phyloP scores from a whole-genome alignment of 768 basidiomycete genomes.

The Termitomyces sp. region DNA sequence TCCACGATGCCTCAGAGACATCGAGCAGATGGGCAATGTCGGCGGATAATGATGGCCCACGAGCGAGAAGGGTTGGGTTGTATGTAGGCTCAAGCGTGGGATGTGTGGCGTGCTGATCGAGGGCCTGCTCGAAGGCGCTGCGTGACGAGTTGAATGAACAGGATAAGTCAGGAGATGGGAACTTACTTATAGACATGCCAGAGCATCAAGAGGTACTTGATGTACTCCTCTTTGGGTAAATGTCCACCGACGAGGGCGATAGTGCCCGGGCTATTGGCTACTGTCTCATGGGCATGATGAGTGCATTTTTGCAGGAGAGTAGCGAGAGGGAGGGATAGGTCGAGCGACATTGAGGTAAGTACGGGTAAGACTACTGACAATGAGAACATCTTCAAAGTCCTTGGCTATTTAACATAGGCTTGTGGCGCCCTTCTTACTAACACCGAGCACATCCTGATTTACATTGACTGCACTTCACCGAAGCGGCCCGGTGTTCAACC shows the following conservation, averaged over 20 bases:
- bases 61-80: conserved; percentile 63
- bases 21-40: conserved; percentile 65
- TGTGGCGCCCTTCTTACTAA: too few species aligned
- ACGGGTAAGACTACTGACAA: too few species aligned
- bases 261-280: conserved; percentile 55
- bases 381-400: too few species aligned
- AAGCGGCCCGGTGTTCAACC: too few species aligned
- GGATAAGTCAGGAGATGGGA: not conserved
- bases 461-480: too few species aligned
- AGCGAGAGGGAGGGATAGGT: conserved; percentile 39
- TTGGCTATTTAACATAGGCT: too few species aligned
- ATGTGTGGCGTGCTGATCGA: conserved; percentile 58
- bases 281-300: conserved; percentile 50
- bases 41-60: conserved; percentile 51
- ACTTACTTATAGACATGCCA: conserved; percentile 77
- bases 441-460: too few species aligned
- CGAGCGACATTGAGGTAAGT: conserved; percentile 28
- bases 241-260: conserved; percentile 53
- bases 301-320: conserved; percentile 44
- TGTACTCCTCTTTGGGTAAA: conserved; percentile 60
- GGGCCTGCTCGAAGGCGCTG: conserved; percentile 53
- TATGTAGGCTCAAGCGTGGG: conserved; percentile 64
- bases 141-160: not conserved
- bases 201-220: conserved; percentile 69
- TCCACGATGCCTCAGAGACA: conserved; percentile 49